Base-by-base conservation (phyloP, 805 yeast genomes). In the Geotrichum ghanense region DNA sequence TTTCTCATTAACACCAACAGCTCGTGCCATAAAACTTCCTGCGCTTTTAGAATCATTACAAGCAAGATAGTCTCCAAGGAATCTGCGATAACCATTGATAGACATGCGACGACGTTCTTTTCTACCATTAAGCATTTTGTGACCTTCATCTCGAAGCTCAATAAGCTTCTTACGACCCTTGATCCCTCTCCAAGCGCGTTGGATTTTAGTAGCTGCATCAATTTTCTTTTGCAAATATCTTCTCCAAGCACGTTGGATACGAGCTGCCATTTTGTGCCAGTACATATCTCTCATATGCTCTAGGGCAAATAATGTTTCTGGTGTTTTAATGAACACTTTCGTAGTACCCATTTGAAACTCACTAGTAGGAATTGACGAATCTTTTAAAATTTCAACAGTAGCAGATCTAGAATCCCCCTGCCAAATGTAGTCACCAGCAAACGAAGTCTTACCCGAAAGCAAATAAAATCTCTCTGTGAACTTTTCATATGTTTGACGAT, bases 261-360 rank as follows among this genome's bases (percentile, higher is more conserved):
- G 78, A 2, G 95, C 89, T 3, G 98, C 98, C 95, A 92, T 92
- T 56, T 85, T 86, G 59, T 87, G 90, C 97, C 98, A 92, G 62
- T 88, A 92, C 68, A 81, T 83, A 58, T 92, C 99, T 64, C 97
- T 78, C 90, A 90, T 79, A 56, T 86, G 90, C 66, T 92, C 99
- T 48, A 92, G 69, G 0, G 96, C 95, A 63, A 92, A 92, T 57
- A 92, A 70, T 0, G 97, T 90, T 63, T 92, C 98, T 7, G 98
- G 98, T 10, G 95, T 87, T 61, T 92, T 92, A 65, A 92, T 89
- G 63, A 92, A 92, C 3, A 92, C 89, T 64, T 88, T 89, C 7
- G 94, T 76, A 2, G 81, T 81, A 62, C 98, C 98, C 67, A 90
- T 68, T 66, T 92, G 98, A 67, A 75, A 92, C 62, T 92, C 97